A percentile compares a stretch with the other conserved stretches of the same genome.
Evolutionary conservation across 2,329 filamentous ascomycete genomes (phyloP).

Genomic region (Ophiostoma sp.): DNA sequence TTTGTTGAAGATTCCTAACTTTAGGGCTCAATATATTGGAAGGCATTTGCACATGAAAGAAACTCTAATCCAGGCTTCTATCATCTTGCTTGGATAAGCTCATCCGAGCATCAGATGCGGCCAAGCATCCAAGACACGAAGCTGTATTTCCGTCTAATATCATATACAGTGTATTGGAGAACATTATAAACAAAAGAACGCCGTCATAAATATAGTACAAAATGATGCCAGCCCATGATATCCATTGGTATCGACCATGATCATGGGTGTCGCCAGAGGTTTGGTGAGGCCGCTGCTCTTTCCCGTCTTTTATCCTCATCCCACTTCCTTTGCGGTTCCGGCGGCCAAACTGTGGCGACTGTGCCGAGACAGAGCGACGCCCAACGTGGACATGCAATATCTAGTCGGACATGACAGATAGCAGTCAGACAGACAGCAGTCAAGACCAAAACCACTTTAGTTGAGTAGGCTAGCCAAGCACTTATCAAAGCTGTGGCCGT

Average conservation of each 20-base stretch:
- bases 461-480: too few relatives aligned
- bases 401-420: too few relatives aligned
- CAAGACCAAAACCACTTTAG: too few relatives aligned
- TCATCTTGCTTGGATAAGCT: too few relatives aligned
- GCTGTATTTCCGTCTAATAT: too few relatives aligned
- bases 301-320: not conserved
- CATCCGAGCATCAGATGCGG: too few relatives aligned
- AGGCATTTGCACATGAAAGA: not conserved
- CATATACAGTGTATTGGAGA: not conserved
- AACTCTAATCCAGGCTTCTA: too few relatives aligned
- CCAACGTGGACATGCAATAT: too few relatives aligned
- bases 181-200: conserved; percentile 9
- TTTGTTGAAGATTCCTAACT: not conserved
- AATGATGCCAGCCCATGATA: not conserved
- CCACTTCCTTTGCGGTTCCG: not conserved
- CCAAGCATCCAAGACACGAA: too few relatives aligned
- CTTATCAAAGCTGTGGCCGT: too few relatives aligned
- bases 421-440: too few relatives aligned
- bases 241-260: not conserved
- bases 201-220: conserved; percentile 19
- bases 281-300: not conserved
- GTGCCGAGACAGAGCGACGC: too few relatives aligned
- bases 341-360: not conserved
- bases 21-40: not conserved
- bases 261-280: not conserved